Evolutionary conservation across 1,284 basidiomycete genomes (phyloP), one percentile per base, ranked within the genome.

Genomic region (Marasmius fiardii): DNA sequence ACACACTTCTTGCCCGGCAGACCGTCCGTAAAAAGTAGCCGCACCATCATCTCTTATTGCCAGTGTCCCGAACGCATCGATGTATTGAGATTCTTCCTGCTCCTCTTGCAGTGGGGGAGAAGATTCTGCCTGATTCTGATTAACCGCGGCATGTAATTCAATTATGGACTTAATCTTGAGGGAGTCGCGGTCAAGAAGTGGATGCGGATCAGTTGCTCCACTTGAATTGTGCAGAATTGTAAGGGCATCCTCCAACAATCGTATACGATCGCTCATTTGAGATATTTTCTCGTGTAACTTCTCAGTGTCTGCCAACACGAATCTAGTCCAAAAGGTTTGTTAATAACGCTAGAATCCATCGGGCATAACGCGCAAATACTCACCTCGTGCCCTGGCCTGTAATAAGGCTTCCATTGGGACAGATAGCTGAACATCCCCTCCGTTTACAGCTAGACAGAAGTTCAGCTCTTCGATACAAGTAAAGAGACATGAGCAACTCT

Each of bases 291-390:
- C 72, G 64, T 91, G 88, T 26, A 91, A 71, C 60, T 84, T 82
- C 57, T 90, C 87, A 2, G 88, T 90, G 61, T 88, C 86, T 1
- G 87, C 86, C n/a, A 90, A 78, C 37, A 90, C 85, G 64, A 90
- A 90, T 52, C 88, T 88, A 55, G 5, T 4, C 28, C 28, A 31
- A 31, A 4, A 31, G 28, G 28, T 31, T 31, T 18, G 28, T 39
- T 20, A 4, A 18, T 20, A 24, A 35, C 10, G 55, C 31, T 57
- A 63, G 41, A 24, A 47, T 35, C 41, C 33, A 24, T 18, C 34
- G 37, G 45, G 33, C 24, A 52, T 47, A 43, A 35, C 44, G 51
- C 31, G 4, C 44, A 11, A n/a, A 53, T 34, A 64, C 69, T 60
- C 64, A 86, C 85, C 87, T 77, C 47, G 87, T 90, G n/a, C 87